These are phyloP conservation scores for Pseudogymnoascus sp. DNA, from an alignment of 2,329 filamentous ascomycete genomes.

Conservation along the genomic window DNA sequence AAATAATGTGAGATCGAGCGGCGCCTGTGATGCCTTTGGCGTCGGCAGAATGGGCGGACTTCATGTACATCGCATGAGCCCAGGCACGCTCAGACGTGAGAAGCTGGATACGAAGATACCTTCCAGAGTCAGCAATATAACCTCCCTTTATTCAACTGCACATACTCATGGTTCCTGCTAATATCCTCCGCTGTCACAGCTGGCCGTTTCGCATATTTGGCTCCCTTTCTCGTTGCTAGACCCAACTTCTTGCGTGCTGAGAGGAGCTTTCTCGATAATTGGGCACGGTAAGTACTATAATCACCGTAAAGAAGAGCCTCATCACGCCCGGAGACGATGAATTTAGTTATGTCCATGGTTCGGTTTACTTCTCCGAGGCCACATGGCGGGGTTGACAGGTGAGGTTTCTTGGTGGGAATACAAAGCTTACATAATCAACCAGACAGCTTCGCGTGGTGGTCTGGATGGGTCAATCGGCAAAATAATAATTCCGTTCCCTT, in stretches of 20 bases:
- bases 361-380: background rate
- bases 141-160: constrained; percentile 10
- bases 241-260: constrained; percentile 79
- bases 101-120: constrained; percentile 70
- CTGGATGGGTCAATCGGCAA: background rate
- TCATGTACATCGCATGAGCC: constrained; percentile 95
- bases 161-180: constrained; percentile 66
- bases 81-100: constrained; percentile 85
- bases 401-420: constrained; percentile 8
- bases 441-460: background rate
- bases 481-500: constrained; percentile 6
- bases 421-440: background rate
- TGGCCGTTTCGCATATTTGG: constrained; percentile 70
- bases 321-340: constrained; percentile 70
- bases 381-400: constrained; percentile 4
- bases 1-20: constrained; percentile 80
- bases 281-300: constrained; percentile 74
- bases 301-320: constrained; percentile 81
- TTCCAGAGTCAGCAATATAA: constrained; percentile 28
- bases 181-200: constrained; percentile 68
- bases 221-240: constrained; percentile 73
- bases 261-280: constrained; percentile 72
- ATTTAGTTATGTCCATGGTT: constrained; percentile 82
- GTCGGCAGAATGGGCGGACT: constrained; percentile 70
- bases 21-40: constrained; percentile 70